Evolutionary conservation across 108 stramenopile genomes (phyloP).

Genomic region (Pseudonitzschia multiseries): DNA sequence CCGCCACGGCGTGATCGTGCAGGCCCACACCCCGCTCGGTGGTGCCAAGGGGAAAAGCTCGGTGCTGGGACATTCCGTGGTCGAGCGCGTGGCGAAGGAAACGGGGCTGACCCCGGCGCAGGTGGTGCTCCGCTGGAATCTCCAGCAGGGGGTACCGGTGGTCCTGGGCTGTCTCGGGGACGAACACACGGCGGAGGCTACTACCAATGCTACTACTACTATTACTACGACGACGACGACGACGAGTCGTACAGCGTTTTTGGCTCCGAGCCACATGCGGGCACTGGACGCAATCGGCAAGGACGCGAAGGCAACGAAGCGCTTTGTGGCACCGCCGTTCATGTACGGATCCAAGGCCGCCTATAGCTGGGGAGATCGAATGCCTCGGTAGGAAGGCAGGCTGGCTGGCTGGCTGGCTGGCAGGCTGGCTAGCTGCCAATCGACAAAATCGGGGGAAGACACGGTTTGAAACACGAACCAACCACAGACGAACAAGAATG

Average conservation of each 20-base stretch:
- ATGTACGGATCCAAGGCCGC: constrained; percentile 53
- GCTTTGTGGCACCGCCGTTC: constrained; percentile 79
- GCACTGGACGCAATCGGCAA: constrained; percentile 44
- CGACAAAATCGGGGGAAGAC: no score
- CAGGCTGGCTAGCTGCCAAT: no score
- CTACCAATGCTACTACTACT: no score
- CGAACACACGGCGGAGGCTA: constrained; percentile 48
- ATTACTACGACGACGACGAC: no score
- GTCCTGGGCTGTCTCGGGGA: constrained; percentile 55
- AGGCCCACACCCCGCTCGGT: constrained; percentile 66
- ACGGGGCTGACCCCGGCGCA: constrained; percentile 53
- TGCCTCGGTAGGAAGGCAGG: background rate
- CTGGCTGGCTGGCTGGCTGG: no score
- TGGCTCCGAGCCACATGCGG: constrained; percentile 58
- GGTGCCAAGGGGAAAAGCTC: constrained; percentile 32
- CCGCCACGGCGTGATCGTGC: constrained; percentile 53
- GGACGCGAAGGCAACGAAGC: constrained; percentile 12
- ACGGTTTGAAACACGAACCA: no score
- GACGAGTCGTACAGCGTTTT: background rate
- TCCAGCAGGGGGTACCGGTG: constrained; percentile 65
- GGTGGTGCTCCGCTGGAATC: constrained; percentile 68
- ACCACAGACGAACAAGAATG: no score
- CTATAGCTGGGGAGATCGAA: constrained; percentile 54
- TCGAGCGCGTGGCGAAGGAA: constrained; percentile 32
- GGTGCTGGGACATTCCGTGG: constrained; percentile 21